Evolutionary conservation across 2,329 filamentous ascomycete species (phyloP), one percentile per base, ranked within the genome.

Genomic region (Huntiella moniliformis): DNA sequence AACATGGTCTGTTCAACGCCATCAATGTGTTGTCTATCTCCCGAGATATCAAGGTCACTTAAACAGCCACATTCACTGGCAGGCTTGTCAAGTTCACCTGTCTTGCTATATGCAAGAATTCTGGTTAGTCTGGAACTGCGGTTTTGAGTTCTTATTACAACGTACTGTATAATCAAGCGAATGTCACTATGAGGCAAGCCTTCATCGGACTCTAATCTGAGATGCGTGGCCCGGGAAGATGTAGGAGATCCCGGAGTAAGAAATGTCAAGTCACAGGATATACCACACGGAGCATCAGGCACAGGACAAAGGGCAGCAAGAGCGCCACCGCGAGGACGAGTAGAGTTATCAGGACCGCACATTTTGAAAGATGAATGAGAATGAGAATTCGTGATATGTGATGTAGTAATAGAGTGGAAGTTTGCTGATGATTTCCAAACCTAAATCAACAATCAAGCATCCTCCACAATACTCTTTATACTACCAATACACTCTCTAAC

Each of bases 111-210:
- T 32, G 11, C 17, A 17, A 15, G 38, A 35, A 41, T 41, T 32
- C 4, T 7, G 3, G 3, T 28, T 7, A 33, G 8, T 15, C 4
- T 13, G 12, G 6, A 18, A 4, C 31, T n/a, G 8, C 5, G 12
- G 5, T 32, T n/a, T 5, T n/a, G 5, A 12, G 5, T 39, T 12
- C 33, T 6, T 34, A 5, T 4, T 12, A 31, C 33, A 16, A 53
- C 64, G 53, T 52, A 70, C 67, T 69, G 66, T 11, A 69, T 67
- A 2, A 65, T 60, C 3, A 68, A 56, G 3, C 58, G 57, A 35
- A 65, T 50, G 22, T 31, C 5, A 45, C 51, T 4, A 51, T 45
- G 10, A 50, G 50, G 7, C 44, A 52, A 4, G 49, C 51, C 1
- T 54, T 51, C 45, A 17, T 53, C 56, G 2, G 59, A 58, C 0